phyloP scores from a whole-genome alignment of 1,284 basidiomycete species.

The Veloboletus limbatus region DNA sequence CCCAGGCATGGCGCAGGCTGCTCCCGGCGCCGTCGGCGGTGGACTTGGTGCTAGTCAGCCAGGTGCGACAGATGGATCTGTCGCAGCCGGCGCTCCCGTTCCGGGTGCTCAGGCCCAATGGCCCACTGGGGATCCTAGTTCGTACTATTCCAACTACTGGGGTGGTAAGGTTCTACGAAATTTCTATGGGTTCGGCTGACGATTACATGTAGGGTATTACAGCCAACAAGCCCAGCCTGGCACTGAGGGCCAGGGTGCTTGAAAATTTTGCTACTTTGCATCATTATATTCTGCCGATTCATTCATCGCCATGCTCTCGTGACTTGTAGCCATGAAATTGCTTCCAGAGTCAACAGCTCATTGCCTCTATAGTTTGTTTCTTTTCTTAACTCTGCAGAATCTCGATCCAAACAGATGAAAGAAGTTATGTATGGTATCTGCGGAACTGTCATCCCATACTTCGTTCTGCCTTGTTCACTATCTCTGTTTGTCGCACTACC shows the following conservation, averaged over 20 bases:
- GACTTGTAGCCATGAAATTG: conserved; percentile 35
- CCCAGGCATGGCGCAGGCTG: conserved; percentile 67
- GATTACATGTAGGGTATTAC: conserved; percentile 60
- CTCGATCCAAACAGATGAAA: conserved; percentile 27
- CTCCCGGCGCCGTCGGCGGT: conserved; percentile 48
- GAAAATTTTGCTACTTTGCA: conserved; percentile 35
- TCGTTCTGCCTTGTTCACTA: conserved; percentile 21
- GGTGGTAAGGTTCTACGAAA: conserved; percentile 51
- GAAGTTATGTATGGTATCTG: conserved; percentile 36
- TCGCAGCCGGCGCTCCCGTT: conserved; percentile 42
- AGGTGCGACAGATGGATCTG: conserved; percentile 54
- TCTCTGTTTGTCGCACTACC: conserved; percentile 24
- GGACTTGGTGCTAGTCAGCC: conserved; percentile 54
- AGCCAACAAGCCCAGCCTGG: conserved; percentile 67
- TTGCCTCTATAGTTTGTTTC: conserved; percentile 21
- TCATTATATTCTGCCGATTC: conserved; percentile 27
- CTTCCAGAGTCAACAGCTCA: conserved; percentile 20
- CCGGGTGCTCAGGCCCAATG: conserved; percentile 69
- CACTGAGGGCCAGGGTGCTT: conserved; percentile 61
- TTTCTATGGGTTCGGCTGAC: conserved; percentile 13
- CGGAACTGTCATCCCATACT: conserved; percentile 31
- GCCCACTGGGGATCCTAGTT: conserved; percentile 65
- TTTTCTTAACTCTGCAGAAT: conserved; percentile 27
- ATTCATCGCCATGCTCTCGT: conserved; percentile 26
- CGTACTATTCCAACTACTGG: conserved; percentile 82